A percentile compares a stretch with the other conserved stretches of the same genome.
Conservation (phyloP, 2,329 filamentous ascomycete genomes). For the Curvularia eragrostidis region DNA sequence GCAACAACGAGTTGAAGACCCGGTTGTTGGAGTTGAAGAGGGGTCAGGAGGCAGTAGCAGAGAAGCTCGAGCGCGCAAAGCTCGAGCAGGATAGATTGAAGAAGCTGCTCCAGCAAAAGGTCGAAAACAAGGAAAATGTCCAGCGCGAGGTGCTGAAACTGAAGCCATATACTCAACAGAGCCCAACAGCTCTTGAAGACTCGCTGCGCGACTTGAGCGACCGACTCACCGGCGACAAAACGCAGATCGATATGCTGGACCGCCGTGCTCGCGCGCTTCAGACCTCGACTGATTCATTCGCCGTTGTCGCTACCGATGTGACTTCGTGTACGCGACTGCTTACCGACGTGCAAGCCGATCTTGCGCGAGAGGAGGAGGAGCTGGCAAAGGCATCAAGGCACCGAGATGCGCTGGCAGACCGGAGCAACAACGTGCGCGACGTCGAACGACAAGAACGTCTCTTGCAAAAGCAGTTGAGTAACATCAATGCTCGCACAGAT, state of each 20-base stretch:
- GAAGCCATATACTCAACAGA: conserved; percentile 89
- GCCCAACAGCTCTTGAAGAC: conserved; percentile 80
- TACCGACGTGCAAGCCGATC: conserved; percentile 83
- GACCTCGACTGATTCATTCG: conserved; percentile 89
- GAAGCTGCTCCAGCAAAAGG: conserved; percentile 72
- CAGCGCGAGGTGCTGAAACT: conserved; percentile 89
- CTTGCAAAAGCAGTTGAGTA: conserved; percentile 80
- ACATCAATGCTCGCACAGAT: conserved; percentile 87
- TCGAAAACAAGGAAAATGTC: conserved; percentile 71
- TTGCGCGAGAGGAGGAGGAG: conserved; percentile 91
- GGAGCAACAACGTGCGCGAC: conserved; percentile 87
- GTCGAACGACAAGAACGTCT: conserved; percentile 88
- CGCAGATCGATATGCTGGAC: conserved; percentile 86
- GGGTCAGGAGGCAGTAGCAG: conserved; percentile 81
- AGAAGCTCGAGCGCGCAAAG: conserved; percentile 83
- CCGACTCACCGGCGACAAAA: conserved; percentile 77
- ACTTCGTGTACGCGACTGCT: conserved; percentile 86
- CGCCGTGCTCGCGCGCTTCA: conserved; percentile 87
- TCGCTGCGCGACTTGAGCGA: conserved; percentile 82
- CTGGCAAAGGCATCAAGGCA: conserved; percentile 79
- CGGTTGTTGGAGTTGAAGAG: conserved; percentile 79
- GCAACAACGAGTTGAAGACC: conserved; percentile 87
- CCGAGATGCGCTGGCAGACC: conserved; percentile 83
- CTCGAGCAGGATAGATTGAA: conserved; percentile 80
- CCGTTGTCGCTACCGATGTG: conserved; percentile 83